Evolutionary conservation across 768 basidiomycete genomes (phyloP).

Genomic region (Cystofilobasidium capitatum): DNA sequence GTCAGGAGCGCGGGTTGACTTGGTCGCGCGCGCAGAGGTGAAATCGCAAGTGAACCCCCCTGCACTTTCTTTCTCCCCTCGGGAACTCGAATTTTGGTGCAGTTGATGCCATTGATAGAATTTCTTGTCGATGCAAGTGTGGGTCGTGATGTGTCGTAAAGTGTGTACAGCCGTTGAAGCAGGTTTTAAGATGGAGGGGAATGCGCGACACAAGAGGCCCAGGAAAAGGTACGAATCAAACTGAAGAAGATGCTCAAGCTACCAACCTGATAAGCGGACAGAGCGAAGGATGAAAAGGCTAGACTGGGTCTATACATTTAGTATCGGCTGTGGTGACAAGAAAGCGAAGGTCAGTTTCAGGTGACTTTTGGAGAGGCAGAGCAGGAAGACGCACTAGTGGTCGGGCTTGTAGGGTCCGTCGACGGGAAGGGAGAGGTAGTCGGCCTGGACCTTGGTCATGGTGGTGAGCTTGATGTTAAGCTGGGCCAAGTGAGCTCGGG

Average conservation of each 20-base stretch:
- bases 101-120: not conserved
- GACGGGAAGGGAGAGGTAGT: constrained; percentile 82
- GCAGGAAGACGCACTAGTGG: constrained; percentile 1
- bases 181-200: not conserved
- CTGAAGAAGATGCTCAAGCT: too few relatives aligned
- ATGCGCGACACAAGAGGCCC: not conserved
- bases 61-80: too few relatives aligned
- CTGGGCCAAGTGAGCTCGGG: constrained; percentile 82
- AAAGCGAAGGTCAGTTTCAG: not conserved
- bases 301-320: not conserved
- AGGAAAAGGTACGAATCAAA: not conserved
- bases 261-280: too few relatives aligned
- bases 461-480: constrained; percentile 89
- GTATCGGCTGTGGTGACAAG: not conserved
- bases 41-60: too few relatives aligned
- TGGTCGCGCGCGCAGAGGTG: too few relatives aligned
- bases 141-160: not conserved
- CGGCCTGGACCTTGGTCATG: constrained; percentile 56
- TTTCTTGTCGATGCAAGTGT: not conserved
- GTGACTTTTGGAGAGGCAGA: not conserved
- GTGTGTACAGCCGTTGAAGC: not conserved
- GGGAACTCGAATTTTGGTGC: not conserved
- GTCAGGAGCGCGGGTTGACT: too few relatives aligned
- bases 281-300: not conserved
- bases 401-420: constrained; percentile 63